A percentile compares a stretch with the other conserved stretches of the same genome.
phyloP scores from a whole-genome alignment of 164 flowering plant genomes.

The Tetracentron sinense region DNA sequence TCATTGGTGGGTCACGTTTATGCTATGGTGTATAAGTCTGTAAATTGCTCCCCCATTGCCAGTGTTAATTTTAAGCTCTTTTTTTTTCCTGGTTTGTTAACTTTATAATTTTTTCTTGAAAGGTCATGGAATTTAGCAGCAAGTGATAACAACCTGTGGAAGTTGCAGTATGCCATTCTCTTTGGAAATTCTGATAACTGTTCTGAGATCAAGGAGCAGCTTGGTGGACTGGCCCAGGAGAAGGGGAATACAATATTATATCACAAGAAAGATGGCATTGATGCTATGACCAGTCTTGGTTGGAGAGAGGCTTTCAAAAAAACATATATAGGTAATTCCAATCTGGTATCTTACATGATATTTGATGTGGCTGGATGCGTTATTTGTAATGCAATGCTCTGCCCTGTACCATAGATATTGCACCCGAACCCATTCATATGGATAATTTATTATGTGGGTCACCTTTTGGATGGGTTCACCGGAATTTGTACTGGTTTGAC shows the following conservation, averaged over 20 bases:
- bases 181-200: slow-evolving; percentile 27
- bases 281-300: slow-evolving; percentile 14
- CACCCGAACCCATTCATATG: too few species aligned
- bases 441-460: too few species aligned
- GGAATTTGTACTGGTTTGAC: too few species aligned
- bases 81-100: not conserved
- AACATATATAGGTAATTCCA: slow-evolving; percentile 46
- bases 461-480: too few species aligned
- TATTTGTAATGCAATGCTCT: not conserved
- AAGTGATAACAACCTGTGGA: slow-evolving; percentile 65
- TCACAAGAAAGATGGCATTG: slow-evolving; percentile 9
- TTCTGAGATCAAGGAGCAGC: slow-evolving; percentile 16
- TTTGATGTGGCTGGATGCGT: not conserved
- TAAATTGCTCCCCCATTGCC: not conserved
- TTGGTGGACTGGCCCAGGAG: slow-evolving; percentile 9
- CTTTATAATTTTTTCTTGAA: slow-evolving; percentile 12
- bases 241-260: not conserved
- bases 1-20: not conserved
- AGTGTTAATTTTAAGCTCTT: not conserved
- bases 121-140: slow-evolving; percentile 90
- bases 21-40: not conserved
- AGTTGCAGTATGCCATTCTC: slow-evolving; percentile 37
- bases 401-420: too few species aligned
- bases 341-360: not conserved
- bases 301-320: slow-evolving; percentile 59